phyloP scores from a whole-genome alignment of 78 protist species.

The Salpingoeca rosetta region DNA sequence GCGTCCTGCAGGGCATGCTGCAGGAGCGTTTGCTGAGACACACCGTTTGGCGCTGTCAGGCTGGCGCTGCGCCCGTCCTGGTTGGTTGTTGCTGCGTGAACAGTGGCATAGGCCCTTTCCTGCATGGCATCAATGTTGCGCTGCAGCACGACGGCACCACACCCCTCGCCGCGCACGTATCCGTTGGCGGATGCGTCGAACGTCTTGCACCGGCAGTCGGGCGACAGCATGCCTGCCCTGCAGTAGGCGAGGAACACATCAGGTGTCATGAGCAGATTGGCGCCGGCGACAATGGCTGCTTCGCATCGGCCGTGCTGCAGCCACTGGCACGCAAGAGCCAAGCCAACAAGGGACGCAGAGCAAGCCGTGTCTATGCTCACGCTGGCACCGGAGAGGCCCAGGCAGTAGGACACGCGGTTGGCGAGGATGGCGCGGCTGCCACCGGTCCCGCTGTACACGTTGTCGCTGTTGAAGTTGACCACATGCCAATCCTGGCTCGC shows the following conservation, averaged over 20 bases:
- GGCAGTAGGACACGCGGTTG: slow-evolving; percentile 57
- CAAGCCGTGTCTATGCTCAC: slow-evolving; percentile 80
- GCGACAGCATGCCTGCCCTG: not conserved
- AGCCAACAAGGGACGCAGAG: slow-evolving; percentile 59
- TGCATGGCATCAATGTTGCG: not conserved
- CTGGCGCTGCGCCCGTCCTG: slow-evolving; percentile 49
- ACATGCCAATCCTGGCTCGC: not conserved
- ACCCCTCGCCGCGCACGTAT: slow-evolving; percentile 16
- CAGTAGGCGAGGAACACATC: not conserved
- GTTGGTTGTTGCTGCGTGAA: slow-evolving; percentile 25
- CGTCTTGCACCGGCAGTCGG: not conserved
- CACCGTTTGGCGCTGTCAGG: slow-evolving; percentile 49
- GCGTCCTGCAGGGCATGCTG: slow-evolving; percentile 30
- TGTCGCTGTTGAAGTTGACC: too few species aligned
- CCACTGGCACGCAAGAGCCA: slow-evolving; percentile 34
- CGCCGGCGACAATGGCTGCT: slow-evolving; percentile 63
- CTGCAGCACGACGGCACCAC: not conserved
- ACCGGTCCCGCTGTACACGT: slow-evolving; percentile 1
- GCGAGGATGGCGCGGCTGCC: slow-evolving; percentile 29
- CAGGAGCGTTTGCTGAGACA: slow-evolving; percentile 47
- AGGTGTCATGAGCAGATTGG: not conserved
- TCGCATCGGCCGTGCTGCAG: slow-evolving; percentile 54
- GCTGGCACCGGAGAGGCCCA: slow-evolving; percentile 68
- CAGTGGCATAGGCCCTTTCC: not conserved
- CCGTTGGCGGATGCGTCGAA: slow-evolving; percentile 17